Conservation (phyloP, 2,329 filamentous ascomycete species). For the Fusarium beomiforme region DNA sequence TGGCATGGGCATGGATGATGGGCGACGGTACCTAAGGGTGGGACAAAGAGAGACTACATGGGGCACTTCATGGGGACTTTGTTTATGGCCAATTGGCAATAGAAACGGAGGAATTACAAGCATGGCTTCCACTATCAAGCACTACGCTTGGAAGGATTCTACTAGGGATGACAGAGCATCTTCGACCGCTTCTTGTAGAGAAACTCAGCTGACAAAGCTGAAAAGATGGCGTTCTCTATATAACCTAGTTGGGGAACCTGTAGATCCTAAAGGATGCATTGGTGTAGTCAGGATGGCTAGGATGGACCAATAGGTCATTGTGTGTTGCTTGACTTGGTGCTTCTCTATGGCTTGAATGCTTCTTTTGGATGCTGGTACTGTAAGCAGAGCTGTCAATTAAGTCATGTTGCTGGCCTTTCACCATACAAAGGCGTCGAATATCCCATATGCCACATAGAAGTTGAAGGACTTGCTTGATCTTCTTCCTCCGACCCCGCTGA, state of each 20-base stretch:
- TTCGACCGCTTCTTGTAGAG: constrained; percentile 22
- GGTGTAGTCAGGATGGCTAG: background rate
- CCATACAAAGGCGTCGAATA: background rate
- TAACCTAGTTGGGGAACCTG: background rate
- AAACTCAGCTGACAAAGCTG: constrained; percentile 14
- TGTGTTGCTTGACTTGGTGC: background rate
- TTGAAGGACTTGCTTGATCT: background rate
- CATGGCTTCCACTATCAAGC: background rate
- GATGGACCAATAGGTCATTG: background rate
- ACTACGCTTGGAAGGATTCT: constrained; percentile 5
- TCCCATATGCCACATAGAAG: background rate
- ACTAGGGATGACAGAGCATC: background rate
- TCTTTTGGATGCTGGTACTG: background rate
- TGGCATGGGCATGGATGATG: constrained; percentile 1
- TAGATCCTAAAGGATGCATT: constrained; percentile 12
- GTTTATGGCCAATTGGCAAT: constrained; percentile 11
- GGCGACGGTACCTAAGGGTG: constrained; percentile 24
- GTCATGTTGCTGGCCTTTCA: background rate
- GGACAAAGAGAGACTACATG: constrained; percentile 19
- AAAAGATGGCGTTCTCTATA: constrained; percentile 12
- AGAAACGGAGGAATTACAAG: constrained; percentile 22
- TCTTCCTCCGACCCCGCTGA: constrained; percentile 24
- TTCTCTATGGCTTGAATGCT: background rate
- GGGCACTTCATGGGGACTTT: constrained; percentile 7
- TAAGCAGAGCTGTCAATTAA: background rate